Evolutionary conservation across 306 rosid genomes (phyloP).

Genomic region (Heteromeles arbutifolia): DNA sequence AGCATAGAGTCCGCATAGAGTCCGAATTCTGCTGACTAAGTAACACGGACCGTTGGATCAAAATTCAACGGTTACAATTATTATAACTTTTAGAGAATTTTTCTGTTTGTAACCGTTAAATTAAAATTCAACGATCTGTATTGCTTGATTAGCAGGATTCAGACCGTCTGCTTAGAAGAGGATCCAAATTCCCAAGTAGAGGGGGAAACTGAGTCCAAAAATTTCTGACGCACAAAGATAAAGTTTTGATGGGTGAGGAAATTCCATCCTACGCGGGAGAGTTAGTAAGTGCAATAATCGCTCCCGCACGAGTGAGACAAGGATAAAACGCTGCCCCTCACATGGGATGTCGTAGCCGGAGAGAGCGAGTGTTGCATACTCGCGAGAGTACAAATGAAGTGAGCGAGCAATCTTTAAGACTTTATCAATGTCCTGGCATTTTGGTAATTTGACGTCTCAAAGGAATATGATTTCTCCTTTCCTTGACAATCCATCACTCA

Average conservation of each 20-base stretch:
- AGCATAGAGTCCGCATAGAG: too few species aligned
- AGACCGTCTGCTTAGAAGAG: too few species aligned
- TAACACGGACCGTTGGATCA: too few species aligned
- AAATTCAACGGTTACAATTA: too few species aligned
- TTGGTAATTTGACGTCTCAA: constrained; percentile 5
- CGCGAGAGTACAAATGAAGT: background rate
- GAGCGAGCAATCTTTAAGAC: background rate
- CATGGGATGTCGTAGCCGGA: constrained; percentile 17
- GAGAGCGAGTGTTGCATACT: background rate
- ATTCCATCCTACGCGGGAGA: background rate
- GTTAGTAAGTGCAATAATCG: background rate
- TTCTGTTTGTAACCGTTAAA: too few species aligned
- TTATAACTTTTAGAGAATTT: too few species aligned
- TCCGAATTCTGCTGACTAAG: too few species aligned
- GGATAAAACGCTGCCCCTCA: constrained; percentile 6
- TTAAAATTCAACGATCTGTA: too few species aligned
- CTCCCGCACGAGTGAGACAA: background rate
- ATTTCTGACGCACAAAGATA: background rate
- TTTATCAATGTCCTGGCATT: constrained; percentile 16
- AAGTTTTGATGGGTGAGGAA: background rate
- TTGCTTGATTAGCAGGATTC: too few species aligned
- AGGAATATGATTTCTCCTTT: constrained; percentile 20
- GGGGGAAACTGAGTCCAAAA: background rate
- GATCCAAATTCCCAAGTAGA: too few species aligned
- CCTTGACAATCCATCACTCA: constrained; percentile 23